Evolutionary conservation across 2,329 filamentous ascomycete species (phyloP).

Genomic region (Talaromyces sp.): DNA sequence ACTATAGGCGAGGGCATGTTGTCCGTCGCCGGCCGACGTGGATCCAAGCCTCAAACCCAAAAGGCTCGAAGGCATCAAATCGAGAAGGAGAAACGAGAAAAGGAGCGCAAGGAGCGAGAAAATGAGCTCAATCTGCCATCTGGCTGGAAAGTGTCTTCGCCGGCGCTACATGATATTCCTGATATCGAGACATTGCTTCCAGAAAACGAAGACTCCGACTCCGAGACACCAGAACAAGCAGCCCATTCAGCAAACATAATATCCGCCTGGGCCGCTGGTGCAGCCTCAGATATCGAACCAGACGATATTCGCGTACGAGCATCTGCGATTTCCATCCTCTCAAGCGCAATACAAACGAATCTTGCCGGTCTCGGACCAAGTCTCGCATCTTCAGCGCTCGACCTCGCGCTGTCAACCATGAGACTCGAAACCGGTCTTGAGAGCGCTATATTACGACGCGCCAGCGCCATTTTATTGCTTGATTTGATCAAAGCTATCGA

Average conservation of each 20-base stretch:
- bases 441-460: constrained; percentile 41
- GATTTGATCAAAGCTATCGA: constrained; percentile 42
- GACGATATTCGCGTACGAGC: constrained; percentile 43
- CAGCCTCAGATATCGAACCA: constrained; percentile 36
- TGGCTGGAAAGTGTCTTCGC: constrained; percentile 31
- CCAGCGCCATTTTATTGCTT: constrained; percentile 39
- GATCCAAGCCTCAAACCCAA: constrained; percentile 35
- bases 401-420: constrained; percentile 39
- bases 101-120: constrained; percentile 30
- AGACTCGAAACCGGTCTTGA: constrained; percentile 35
- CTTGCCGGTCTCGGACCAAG: constrained; percentile 36
- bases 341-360: constrained; percentile 40
- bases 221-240: constrained; percentile 34
- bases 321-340: constrained; percentile 44
- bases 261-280: constrained; percentile 40
- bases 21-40: constrained; percentile 38
- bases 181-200: constrained; percentile 8
- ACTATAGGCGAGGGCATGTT: constrained; percentile 39
- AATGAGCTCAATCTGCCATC: constrained; percentile 22
- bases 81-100: constrained; percentile 27
- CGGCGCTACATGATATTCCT: constrained; percentile 11
- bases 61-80: constrained; percentile 26
- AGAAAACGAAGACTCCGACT: constrained; percentile 32
- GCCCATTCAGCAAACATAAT: constrained; percentile 36
- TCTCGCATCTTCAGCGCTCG: constrained; percentile 36